Evolutionary conservation across 495 filamentous ascomycete species (phyloP), one percentile per base, ranked within the genome.

Genomic region (Margaritispora aquatica): DNA sequence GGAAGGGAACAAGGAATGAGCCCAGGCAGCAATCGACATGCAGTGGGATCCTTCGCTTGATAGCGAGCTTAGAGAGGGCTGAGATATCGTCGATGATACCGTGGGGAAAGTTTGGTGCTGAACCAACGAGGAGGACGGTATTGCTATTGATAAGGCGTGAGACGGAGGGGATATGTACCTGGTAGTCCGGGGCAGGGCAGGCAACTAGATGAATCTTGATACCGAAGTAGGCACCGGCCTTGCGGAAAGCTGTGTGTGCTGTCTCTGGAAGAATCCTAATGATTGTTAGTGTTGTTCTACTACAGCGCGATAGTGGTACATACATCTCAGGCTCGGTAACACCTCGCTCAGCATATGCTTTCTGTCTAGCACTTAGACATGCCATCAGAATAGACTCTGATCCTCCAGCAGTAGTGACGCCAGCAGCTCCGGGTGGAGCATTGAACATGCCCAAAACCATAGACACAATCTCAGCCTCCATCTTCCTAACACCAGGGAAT

Each of bases 11-110:
- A 27, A 97, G 75, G 78, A 99, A 97, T 36, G 90, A 96, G 47
- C 94, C 94, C 21, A 99, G 80, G 69, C 94, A 99, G 80, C 92
- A 96, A 73, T 99, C 94, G 38, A 99, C 94, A 69, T 99, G 94
- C 1, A 97, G 82, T 1, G 93, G 93, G 21, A 96, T 77, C 65
- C 84, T 85, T 46, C 86, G 84, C 65, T 83, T 83, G 11, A 88
- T 69, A 0, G 94, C 95, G 13, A 99, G 81, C 47, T 86, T 88
- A 46, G 92, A 96, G 36, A 98, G 82, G 26, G 83, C 80, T 1
- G 87, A 69, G 59, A 98, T 97, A 70, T 98, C 90, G 70, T 98
- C 94, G 63, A 97, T 90, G 68, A 97, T 96, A 52, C 94, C 94
- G 68, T 99, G 95, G 41, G 94, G 94, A 76, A 96, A 99, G 73